Evolutionary conservation across 2,329 filamentous ascomycete species (phyloP).

Genomic region (Exophiala mesophila): DNA sequence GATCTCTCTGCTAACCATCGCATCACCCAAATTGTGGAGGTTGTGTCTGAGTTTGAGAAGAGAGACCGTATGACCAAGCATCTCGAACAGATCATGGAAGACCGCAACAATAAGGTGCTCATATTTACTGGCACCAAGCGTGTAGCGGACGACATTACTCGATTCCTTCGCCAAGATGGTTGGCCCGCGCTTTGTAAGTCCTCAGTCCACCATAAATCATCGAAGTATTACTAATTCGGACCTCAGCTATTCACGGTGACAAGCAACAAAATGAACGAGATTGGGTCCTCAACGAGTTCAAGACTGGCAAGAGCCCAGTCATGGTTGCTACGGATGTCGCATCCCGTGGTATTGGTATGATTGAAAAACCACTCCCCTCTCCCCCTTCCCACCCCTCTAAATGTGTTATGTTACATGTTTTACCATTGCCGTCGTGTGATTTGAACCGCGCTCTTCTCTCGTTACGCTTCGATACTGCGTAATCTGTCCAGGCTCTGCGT

Average conservation of each 20-base stretch:
- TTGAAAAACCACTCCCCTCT: conserved; percentile 46
- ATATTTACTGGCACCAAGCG: conserved; percentile 86
- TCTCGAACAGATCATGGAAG: conserved; percentile 95
- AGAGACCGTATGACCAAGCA: conserved; percentile 96
- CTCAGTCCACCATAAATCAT: not conserved
- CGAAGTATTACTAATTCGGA: conserved; percentile 37
- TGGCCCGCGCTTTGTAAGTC: conserved; percentile 92
- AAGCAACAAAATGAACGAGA: conserved; percentile 99
- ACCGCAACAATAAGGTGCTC: conserved; percentile 89
- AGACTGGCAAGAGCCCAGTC: conserved; percentile 98
- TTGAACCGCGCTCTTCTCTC: conserved; percentile 78
- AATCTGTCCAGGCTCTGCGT: conserved; percentile 81
- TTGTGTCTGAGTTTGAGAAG: conserved; percentile 95
- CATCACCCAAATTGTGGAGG: conserved; percentile 96
- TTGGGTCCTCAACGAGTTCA: conserved; percentile 99
- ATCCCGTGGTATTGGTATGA: conserved; percentile 99
- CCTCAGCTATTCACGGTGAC: conserved; percentile 88
- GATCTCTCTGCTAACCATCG: conserved; percentile 95
- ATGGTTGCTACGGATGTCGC: conserved; percentile 99
- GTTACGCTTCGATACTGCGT: conserved; percentile 76
- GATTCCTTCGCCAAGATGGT: conserved; percentile 93
- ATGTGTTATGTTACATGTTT: conserved; percentile 31
- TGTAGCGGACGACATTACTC: conserved; percentile 94
- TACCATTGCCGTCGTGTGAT: conserved; percentile 54
- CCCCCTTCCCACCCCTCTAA: conserved; percentile 32